phyloP scores from a whole-genome alignment of 2,329 filamentous ascomycete genomes.

The Epichloe scottii region DNA sequence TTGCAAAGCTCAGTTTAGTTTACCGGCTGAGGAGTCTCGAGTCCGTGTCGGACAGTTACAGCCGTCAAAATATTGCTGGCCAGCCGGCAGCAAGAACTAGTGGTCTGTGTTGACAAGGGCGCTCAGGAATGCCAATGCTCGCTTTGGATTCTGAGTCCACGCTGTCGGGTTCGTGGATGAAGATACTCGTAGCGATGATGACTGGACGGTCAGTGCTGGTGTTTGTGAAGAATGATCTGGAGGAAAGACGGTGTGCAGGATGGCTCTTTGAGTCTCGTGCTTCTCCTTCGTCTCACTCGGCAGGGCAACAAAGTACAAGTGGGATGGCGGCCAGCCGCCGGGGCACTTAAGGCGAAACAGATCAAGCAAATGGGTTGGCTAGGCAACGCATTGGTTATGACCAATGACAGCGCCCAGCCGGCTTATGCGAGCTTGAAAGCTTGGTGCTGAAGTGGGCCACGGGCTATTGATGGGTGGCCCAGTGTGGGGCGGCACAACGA shows the following conservation, averaged over 20 bases:
- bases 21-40: not conserved
- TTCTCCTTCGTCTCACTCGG: not conserved
- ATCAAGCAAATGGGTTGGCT: slow-evolving; percentile 22
- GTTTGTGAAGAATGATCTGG: not conserved
- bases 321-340: slow-evolving; percentile 6
- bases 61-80: not conserved
- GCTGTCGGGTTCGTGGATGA: not conserved
- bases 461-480: not conserved
- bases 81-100: not conserved
- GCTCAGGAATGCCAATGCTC: not conserved
- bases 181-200: not conserved
- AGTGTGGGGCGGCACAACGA: too few relatives aligned
- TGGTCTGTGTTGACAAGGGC: slow-evolving; percentile 2
- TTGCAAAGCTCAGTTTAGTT: not conserved
- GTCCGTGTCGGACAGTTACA: slow-evolving; percentile 1
- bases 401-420: not conserved
- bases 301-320: slow-evolving; percentile 9
- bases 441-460: not conserved
- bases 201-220: not conserved
- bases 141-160: not conserved
- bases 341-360: slow-evolving; percentile 8
- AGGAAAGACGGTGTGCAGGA: not conserved
- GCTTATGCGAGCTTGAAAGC: not conserved
- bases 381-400: slow-evolving; percentile 15
- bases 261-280: slow-evolving; percentile 1